Evolutionary conservation across 495 filamentous ascomycete genomes (phyloP).

Genomic region (Aspergillus affinis): DNA sequence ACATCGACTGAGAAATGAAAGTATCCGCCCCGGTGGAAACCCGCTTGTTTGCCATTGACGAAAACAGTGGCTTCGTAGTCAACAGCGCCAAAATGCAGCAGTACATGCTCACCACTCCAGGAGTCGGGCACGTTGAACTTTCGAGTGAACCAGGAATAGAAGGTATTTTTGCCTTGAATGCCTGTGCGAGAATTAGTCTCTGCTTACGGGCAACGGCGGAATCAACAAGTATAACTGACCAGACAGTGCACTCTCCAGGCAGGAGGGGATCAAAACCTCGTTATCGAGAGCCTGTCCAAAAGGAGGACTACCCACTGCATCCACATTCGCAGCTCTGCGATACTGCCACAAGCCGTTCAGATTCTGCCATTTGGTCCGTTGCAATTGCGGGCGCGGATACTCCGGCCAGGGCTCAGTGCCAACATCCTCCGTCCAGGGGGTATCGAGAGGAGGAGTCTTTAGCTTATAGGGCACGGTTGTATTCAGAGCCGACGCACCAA

Average conservation of each 20-base stretch:
- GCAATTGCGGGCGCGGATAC: slow-evolving; percentile 62
- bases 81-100: slow-evolving; percentile 69
- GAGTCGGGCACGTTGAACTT: slow-evolving; percentile 51
- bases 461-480: slow-evolving; percentile 20
- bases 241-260: slow-evolving; percentile 58
- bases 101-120: slow-evolving; percentile 45
- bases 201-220: neutral
- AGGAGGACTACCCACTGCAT: slow-evolving; percentile 43
- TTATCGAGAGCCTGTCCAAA: slow-evolving; percentile 38
- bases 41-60: slow-evolving; percentile 56
- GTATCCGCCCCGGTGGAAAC: slow-evolving; percentile 61
- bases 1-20: slow-evolving; percentile 60
- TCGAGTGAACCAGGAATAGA: slow-evolving; percentile 62
- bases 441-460: slow-evolving; percentile 51
- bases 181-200: slow-evolving; percentile 32
- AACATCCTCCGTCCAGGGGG: slow-evolving; percentile 61
- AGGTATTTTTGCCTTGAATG: slow-evolving; percentile 45
- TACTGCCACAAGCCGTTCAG: slow-evolving; percentile 70
- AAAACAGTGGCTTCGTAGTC: slow-evolving; percentile 67
- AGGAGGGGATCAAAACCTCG: slow-evolving; percentile 62
- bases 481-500: neutral
- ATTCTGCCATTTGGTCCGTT: slow-evolving; percentile 58
- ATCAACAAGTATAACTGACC: slow-evolving; percentile 28
- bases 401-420: slow-evolving; percentile 66
- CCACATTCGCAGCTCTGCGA: slow-evolving; percentile 40